Percentiles rank a stretch among this genome's conserved stretches.
Conservation (phyloP, 495 filamentous ascomycete species). For the Penicillium riverlandense region DNA sequence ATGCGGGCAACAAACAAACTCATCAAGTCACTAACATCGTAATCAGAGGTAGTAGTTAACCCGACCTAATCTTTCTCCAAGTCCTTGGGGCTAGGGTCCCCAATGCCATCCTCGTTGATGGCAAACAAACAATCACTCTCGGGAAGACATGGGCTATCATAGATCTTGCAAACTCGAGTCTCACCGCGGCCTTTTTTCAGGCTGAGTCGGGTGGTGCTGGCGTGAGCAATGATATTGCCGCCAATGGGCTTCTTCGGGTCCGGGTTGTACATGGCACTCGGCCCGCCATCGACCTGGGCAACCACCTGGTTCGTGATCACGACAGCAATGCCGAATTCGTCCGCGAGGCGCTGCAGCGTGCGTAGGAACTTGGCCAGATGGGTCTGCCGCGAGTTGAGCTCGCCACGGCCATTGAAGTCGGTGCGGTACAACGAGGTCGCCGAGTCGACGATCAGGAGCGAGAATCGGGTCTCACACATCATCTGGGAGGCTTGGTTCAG, state of each 20-base stretch:
- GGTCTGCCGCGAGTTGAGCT: constrained; percentile 80
- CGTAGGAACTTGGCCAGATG: constrained; percentile 98
- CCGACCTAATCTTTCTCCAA: constrained; percentile 63
- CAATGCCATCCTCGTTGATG: constrained; percentile 94
- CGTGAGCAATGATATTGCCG: constrained; percentile 97
- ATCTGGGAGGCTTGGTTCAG: constrained; percentile 92
- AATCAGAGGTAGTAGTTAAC: constrained; percentile 3
- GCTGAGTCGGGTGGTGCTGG: constrained; percentile 82
- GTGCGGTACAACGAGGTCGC: constrained; percentile 93
- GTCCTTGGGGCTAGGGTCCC: constrained; percentile 92
- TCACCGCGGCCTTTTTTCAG: constrained; percentile 93
- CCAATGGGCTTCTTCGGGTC: constrained; percentile 99
- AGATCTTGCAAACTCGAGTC: constrained; percentile 97
- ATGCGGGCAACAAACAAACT: constrained; percentile 5
- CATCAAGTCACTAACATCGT: constrained; percentile 28
- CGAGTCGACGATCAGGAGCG: constrained; percentile 87
- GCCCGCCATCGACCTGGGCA: constrained; percentile 93
- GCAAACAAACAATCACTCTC: constrained; percentile 96
- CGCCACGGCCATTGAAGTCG: constrained; percentile 90
- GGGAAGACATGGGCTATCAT: constrained; percentile 93
- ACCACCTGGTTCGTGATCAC: constrained; percentile 99
- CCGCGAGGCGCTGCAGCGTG: constrained; percentile 84
- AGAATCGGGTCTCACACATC: constrained; percentile 99
- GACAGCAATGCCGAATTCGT: constrained; percentile 97
- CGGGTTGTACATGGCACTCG: constrained; percentile 95